phyloP scores from a whole-genome alignment of 176 grass and related monocot genomes.

The Phoenix dactylifera region DNA sequence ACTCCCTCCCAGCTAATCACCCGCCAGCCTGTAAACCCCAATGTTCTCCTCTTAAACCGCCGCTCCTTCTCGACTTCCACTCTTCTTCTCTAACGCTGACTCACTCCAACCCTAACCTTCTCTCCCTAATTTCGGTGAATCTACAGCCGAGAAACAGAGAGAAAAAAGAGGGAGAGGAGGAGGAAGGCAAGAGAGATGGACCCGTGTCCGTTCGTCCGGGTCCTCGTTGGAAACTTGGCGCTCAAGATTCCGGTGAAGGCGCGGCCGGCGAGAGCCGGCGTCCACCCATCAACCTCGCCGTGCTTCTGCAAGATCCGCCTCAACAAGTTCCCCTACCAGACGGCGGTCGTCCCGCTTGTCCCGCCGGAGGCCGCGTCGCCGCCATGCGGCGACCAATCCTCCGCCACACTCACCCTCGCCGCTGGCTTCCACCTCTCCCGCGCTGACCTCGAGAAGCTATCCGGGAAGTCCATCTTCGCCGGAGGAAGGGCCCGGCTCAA shows the following conservation, averaged over 20 bases:
- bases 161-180: too few species aligned
- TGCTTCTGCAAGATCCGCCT: constrained; percentile 90
- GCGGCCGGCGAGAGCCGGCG: constrained; percentile 29
- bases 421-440: neutral
- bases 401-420: neutral
- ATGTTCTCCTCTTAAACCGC: too few species aligned
- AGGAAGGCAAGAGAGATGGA: constrained; percentile 33
- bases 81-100: too few species aligned
- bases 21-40: too few species aligned
- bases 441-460: constrained; percentile 6
- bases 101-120: too few species aligned
- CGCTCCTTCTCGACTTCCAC: too few species aligned
- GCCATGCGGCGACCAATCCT: neutral
- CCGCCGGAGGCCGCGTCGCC: constrained; percentile 12
- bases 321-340: constrained; percentile 55
- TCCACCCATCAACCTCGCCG: constrained; percentile 49
- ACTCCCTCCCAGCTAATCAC: too few species aligned
- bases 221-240: constrained; percentile 73
- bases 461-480: constrained; percentile 42
- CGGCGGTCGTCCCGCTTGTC: constrained; percentile 30
- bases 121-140: too few species aligned
- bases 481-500: constrained; percentile 35
- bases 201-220: constrained; percentile 90
- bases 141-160: too few species aligned
- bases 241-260: constrained; percentile 53